These are phyloP conservation scores for Zarea fungicola DNA, from an alignment of 2,329 filamentous ascomycete genomes.

Conservation along the genomic window DNA sequence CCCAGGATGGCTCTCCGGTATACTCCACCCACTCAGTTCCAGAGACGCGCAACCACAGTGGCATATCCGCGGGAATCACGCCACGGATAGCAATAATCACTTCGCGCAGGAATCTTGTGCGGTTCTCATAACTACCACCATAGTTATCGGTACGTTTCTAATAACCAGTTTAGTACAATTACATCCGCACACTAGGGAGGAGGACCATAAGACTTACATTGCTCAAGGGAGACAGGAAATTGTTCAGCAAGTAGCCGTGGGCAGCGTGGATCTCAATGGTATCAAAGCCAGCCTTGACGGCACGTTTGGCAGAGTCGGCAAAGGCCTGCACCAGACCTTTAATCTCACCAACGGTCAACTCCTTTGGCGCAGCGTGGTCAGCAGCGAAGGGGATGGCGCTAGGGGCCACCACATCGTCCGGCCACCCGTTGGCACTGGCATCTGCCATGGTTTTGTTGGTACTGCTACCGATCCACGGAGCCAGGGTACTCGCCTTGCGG, in stretches of 20 bases:
- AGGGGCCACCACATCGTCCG: conserved; percentile 47
- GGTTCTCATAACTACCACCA: conserved; percentile 61
- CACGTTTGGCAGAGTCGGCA: conserved; percentile 51
- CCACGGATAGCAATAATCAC: conserved; percentile 45
- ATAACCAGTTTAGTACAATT: not conserved
- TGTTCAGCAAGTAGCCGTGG: conserved; percentile 61
- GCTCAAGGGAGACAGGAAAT: conserved; percentile 57
- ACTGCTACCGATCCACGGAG: conserved; percentile 55
- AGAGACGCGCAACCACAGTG: conserved; percentile 56
- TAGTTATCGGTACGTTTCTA: conserved; percentile 59
- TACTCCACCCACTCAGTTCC: conserved; percentile 58
- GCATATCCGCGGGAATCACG: conserved; percentile 48
- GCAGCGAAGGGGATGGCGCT: conserved; percentile 55
- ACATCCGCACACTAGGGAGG: not conserved
- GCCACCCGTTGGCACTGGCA: conserved; percentile 51
- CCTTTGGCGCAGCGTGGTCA: conserved; percentile 56
- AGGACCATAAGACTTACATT: conserved; percentile 37
- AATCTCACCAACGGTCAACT: conserved; percentile 65
- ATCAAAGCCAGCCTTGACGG: conserved; percentile 68
- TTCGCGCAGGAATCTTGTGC: conserved; percentile 55
- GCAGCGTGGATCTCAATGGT: conserved; percentile 64
- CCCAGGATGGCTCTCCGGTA: conserved; percentile 52
- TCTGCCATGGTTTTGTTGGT: conserved; percentile 49
- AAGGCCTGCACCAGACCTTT: conserved; percentile 57
- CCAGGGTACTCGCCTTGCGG: conserved; percentile 56